These are phyloP conservation scores for Colletotrichum incanum DNA, from an alignment of 2,329 filamentous ascomycete genomes.

Conservation along the genomic window DNA sequence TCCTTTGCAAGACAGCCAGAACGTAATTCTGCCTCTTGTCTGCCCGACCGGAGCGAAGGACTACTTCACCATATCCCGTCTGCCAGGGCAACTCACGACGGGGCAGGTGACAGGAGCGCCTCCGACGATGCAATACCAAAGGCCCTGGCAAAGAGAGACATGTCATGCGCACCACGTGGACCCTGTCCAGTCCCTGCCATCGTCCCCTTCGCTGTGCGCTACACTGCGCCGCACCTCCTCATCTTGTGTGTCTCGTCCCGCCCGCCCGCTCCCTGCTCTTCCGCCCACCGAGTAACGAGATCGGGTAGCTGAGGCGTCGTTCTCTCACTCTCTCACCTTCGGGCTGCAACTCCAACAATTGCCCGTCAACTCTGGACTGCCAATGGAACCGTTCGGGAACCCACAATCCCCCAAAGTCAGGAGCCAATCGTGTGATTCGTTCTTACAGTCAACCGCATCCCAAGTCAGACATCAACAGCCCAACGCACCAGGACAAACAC, in stretches of 20 bases:
- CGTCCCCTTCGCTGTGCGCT: constrained; percentile 26
- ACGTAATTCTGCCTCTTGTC: background rate
- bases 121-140: constrained; percentile 22
- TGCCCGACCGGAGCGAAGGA: constrained; percentile 3
- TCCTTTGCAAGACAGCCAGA: constrained; percentile 11
- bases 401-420: background rate
- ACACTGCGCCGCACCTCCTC: constrained; percentile 22
- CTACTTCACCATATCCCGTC: background rate
- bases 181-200: constrained; percentile 39
- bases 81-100: background rate
- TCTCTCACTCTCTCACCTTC: constrained; percentile 32
- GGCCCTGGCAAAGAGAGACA: constrained; percentile 28
- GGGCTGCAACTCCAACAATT: constrained; percentile 13
- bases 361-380: background rate
- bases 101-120: background rate
- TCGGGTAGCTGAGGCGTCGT: constrained; percentile 32
- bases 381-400: constrained; percentile 8
- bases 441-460: constrained; percentile 26
- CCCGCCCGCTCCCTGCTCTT: constrained; percentile 34
- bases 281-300: constrained; percentile 38
- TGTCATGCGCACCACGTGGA: constrained; percentile 44
- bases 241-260: constrained; percentile 30
- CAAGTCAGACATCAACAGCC: constrained; percentile 38
- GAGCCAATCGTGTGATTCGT: constrained; percentile 27
- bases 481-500: constrained; percentile 11